Evolutionary conservation across 768 basidiomycete genomes (phyloP).

Genomic region (Mycena albidolilacea): DNA sequence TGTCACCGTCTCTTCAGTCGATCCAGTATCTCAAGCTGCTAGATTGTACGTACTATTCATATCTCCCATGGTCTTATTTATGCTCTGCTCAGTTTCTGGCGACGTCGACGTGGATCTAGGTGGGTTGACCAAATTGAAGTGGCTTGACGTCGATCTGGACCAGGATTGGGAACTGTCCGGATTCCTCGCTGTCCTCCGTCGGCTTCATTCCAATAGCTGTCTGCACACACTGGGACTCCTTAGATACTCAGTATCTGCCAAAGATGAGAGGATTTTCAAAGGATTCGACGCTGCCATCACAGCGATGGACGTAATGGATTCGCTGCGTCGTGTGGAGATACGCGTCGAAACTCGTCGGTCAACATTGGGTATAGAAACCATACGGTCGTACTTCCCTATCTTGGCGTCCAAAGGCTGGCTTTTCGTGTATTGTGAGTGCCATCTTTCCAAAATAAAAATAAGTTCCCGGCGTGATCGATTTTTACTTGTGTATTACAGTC

Average conservation of each 20-base stretch:
- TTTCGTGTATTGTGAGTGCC: neutral
- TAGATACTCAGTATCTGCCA: neutral
- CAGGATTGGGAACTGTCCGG: neutral
- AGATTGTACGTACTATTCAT: neutral
- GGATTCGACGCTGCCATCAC: neutral
- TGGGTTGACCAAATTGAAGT: neutral
- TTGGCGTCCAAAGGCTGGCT: neutral
- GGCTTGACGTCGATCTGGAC: neutral
- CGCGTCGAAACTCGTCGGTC: neutral
- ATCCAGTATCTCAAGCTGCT: slow-evolving; percentile 2
- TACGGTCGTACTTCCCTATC: neutral
- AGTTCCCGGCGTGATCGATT: too few species aligned
- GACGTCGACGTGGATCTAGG: neutral
- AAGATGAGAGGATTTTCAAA: neutral
- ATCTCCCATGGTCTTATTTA: neutral
- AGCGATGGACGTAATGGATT: neutral
- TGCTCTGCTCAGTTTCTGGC: neutral
- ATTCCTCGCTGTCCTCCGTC: neutral
- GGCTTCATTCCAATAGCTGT: neutral
- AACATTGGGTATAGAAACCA: neutral
- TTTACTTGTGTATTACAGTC: neutral
- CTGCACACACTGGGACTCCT: neutral
- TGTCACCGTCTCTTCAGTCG: neutral
- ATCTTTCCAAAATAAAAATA: too few species aligned
- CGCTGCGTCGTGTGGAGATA: slow-evolving; percentile 9